Base-by-base conservation (phyloP, 495 filamentous ascomycete species). In the Elaphomyces granulatus region DNA sequence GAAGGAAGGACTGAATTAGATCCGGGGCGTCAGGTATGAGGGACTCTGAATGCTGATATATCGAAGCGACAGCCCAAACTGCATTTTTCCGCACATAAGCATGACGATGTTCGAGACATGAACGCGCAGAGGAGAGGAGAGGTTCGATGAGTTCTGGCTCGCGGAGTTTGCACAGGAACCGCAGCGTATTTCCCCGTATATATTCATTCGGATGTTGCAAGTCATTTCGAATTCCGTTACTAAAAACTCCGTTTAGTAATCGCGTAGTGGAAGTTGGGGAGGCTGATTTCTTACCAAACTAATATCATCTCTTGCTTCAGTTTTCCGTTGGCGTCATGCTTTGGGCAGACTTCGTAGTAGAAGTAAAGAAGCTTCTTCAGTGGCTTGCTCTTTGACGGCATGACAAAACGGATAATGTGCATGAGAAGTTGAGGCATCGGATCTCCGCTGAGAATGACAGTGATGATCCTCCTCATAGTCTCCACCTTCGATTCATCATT, bases 381-480 rank as follows among this genome's bases (percentile, higher is more conserved):
- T n/a, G 77, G 66, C 62, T 96, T 96, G 64, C 79, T 84, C 67
- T 83, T 94, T 41, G 85, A 88, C 1, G 92, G 92, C 92, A 96
- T 96, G 47, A 99, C 84, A 60, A 96, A 96, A 59, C 90, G 82
- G 65, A 99, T 96, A 54, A 99, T 96, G 64, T 95, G 92, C 92
- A 99, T 99, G 47, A 99, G 74, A 14, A 99, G 73, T 50, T 83
- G 77, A 30, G 85, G 77, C 81, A 96, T 87, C 26, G 92, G 84
- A 54, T 96, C 92, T 41, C 92, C 92, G 55, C 95, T 99, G 52
- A 99, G 77, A 87, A 95, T 93, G 58, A 93, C 74, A 45, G 85
- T 94, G 46, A 96, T 71, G 62, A 99, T 82, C 66, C 80, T 79
- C 72, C 90, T 90, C 92, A 99, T 96, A 12, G 92, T 96, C 49